Evolutionary conservation across 352 stramenopile species (phyloP), one percentile per base, ranked within the genome.

Genomic region (Albugo laibachii): DNA sequence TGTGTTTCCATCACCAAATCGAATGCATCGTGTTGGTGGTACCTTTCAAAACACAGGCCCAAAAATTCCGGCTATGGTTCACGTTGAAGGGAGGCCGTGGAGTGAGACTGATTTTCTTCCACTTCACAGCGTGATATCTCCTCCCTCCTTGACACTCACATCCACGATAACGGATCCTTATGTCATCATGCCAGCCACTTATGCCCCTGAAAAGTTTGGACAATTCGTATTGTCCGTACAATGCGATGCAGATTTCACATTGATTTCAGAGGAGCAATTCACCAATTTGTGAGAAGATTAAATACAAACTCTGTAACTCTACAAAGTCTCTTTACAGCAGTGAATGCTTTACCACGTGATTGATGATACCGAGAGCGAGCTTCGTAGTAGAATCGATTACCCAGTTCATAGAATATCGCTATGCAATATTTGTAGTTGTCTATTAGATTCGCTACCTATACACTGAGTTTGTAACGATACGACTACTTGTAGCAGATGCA

Each of bases 181-280:
- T 51, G 65, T 83, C 21, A 93, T 93, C 53, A 80, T 94, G 65
- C 82, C 82, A 11, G 58, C 80, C n/a, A 94, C 80, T 0, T 93
- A 88, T 54, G 82, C 89, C 37, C 78, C 79, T 15, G 63, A 61
- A 15, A 77, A 83, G 54, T 55, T 62, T 0, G 82, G 82, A 13
- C 69, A 64, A 15, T 94, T 94, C 47, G 79, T 91, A 42, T 52
- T 94, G 13, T 83, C 69, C 0, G 79, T 94, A 36, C 63, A 80
- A 45, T 80, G 71, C 53, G 77, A 93, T 53, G 63, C 62, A 24
- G 76, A 92, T 36, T 94, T 93, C 44, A 64, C 63, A 35, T 63
- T 94, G 6, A 31, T 31, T 8, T 31, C 24, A 31, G 24, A 3
- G 24, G 24, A 31, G 24, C 24, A 31, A 31, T 31, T 10, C 24